These are phyloP conservation scores for Globisporangium cylindrosporum DNA, from an alignment of 352 stramenopile genomes.

Conservation along the genomic window DNA sequence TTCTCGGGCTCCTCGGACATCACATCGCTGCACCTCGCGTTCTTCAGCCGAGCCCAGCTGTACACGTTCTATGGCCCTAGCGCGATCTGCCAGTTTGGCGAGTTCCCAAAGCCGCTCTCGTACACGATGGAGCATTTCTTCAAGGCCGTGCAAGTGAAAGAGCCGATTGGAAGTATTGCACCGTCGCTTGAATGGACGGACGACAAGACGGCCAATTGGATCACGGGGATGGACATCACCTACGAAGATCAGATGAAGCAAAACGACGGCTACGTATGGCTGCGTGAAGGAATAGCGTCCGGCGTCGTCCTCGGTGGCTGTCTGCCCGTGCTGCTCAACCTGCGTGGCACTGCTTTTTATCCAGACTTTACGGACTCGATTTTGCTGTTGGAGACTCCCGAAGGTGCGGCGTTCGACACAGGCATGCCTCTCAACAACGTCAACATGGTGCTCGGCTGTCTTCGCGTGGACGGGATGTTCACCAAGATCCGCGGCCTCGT, in stretches of 20 bases:
- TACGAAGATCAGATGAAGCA: constrained; percentile 38
- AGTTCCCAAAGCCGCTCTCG: constrained; percentile 42
- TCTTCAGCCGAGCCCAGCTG: constrained; percentile 37
- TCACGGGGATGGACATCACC: constrained; percentile 37
- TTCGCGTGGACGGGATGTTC: constrained; percentile 51
- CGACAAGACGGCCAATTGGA: constrained; percentile 65
- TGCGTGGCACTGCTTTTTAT: constrained; percentile 48
- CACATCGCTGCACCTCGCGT: constrained; percentile 56
- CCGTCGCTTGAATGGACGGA: constrained; percentile 54
- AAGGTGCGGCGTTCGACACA: constrained; percentile 47
- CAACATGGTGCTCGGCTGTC: constrained; percentile 44
- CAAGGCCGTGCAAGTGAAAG: constrained; percentile 21
- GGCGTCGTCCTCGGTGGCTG: constrained; percentile 50
- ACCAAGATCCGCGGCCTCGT: constrained; percentile 45
- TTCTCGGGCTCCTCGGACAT: constrained; percentile 64
- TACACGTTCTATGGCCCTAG: constrained; percentile 64
- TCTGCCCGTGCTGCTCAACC: constrained; percentile 54
- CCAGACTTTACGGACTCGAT: constrained; percentile 36
- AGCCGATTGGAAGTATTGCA: constrained; percentile 28
- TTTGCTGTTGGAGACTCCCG: constrained; percentile 52
- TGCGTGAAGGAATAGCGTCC: constrained; percentile 29
- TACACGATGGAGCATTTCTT: constrained; percentile 50
- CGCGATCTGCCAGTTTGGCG: constrained; percentile 53
- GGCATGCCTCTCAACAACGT: constrained; percentile 45
- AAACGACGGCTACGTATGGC: constrained; percentile 46